Conservation (phyloP, 352 stramenopile species). For the Globisporangium apiculatum region DNA sequence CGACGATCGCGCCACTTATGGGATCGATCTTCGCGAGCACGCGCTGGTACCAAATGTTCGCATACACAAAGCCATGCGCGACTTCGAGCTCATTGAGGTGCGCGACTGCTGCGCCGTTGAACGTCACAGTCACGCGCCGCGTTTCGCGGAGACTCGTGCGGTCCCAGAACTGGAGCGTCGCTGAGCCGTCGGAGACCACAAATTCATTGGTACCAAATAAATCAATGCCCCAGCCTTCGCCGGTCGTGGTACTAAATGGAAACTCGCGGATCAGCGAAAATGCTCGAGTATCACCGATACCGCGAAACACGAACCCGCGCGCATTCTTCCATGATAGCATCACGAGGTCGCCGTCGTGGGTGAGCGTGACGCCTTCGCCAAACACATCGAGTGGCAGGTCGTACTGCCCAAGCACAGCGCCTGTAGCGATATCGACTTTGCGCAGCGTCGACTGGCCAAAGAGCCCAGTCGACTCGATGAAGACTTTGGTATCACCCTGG, state of each 20-base stretch:
- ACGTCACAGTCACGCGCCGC: conserved; percentile 61
- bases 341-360: conserved; percentile 60
- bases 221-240: conserved; percentile 94
- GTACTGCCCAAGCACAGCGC: conserved; percentile 63
- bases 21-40: conserved; percentile 92
- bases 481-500: conserved; percentile 43
- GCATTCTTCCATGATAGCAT: conserved; percentile 90
- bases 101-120: conserved; percentile 32
- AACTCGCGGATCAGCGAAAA: conserved; percentile 60
- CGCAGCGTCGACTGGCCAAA: conserved; percentile 85
- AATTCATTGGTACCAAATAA: conserved; percentile 34
- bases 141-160: conserved; percentile 62
- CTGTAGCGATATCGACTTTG: conserved; percentile 82
- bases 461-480: conserved; percentile 92
- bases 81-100: conserved; percentile 93
- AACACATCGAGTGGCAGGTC: conserved; percentile 67
- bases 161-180: conserved; percentile 91
- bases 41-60: conserved; percentile 93
- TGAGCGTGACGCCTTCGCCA: conserved; percentile 88
- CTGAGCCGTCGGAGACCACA: conserved; percentile 87
- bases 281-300: conserved; percentile 6
- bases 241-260: conserved; percentile 54
- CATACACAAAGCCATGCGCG: conserved; percentile 89
- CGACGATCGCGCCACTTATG: conserved; percentile 67
- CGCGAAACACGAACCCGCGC: conserved; percentile 81